Percentiles rank a stretch among this genome's conserved stretches.
These are phyloP conservation scores for Caloboletus firmus DNA, from an alignment of 1,284 basidiomycete genomes.

Conservation along the genomic window DNA sequence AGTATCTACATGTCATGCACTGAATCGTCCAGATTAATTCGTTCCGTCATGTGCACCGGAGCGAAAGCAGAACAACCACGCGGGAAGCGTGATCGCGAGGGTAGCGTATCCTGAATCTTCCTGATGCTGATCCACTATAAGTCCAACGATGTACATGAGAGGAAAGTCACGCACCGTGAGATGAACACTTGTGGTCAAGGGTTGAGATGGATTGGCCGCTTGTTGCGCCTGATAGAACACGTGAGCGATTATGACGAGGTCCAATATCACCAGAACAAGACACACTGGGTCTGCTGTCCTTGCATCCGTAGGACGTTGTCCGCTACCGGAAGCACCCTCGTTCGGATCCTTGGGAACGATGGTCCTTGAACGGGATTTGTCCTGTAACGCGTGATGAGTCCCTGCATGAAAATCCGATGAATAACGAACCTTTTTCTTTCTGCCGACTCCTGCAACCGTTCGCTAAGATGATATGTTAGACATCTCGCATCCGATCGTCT, in stretches of 20 bases:
- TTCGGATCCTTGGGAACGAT: too few relatives aligned
- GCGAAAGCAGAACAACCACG: background rate
- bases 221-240: background rate
- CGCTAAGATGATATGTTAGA: background rate
- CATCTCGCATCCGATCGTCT: too few relatives aligned
- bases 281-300: background rate
- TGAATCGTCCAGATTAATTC: background rate
- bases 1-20: too few relatives aligned
- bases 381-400: background rate
- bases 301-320: background rate
- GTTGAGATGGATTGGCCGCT: background rate
- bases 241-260: background rate
- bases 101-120: background rate
- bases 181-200: background rate
- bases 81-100: background rate
- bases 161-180: background rate
- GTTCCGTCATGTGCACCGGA: background rate
- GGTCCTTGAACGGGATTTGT: background rate
- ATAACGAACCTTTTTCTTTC: background rate
- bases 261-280: background rate
- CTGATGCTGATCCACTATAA: background rate
- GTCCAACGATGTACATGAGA: background rate
- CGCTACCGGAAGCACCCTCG: too few relatives aligned
- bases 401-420: background rate
- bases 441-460: accelerated